Conservation (phyloP, 805 yeast species). For the Wickerhamiella cacticola region DNA sequence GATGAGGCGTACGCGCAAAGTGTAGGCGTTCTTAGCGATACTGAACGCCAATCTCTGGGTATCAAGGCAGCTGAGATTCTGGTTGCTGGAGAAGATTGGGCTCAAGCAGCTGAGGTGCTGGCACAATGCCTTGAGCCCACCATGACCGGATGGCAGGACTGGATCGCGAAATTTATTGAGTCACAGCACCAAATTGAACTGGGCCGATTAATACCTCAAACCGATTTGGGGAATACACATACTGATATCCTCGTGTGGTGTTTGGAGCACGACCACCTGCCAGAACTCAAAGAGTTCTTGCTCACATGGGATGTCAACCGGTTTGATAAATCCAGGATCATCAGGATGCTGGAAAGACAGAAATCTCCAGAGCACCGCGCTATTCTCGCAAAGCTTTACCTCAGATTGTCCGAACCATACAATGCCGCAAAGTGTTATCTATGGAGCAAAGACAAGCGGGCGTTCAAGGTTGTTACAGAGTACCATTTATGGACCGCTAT, state of each 20-base stretch:
- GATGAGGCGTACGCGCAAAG: conserved; percentile 49
- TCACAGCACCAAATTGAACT: conserved; percentile 37
- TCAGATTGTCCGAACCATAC: conserved; percentile 44
- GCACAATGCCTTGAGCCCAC: conserved; percentile 29
- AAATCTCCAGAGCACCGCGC: conserved; percentile 20
- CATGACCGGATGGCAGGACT: conserved; percentile 47
- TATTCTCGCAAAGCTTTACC: conserved; percentile 36
- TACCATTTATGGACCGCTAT: conserved; percentile 51
- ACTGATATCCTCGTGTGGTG: conserved; percentile 39
- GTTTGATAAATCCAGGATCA: conserved; percentile 38
- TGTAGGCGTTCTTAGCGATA: neutral
- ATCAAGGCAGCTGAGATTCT: conserved; percentile 36
- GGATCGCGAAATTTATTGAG: conserved; percentile 44
- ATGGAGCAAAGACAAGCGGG: conserved; percentile 39
- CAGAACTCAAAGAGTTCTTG: conserved; percentile 35
- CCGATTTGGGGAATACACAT: conserved; percentile 27
- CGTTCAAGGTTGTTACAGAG: conserved; percentile 45
- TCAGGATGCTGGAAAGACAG: conserved; percentile 37
- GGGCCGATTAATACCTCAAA: conserved; percentile 47
- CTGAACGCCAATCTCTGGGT: conserved; percentile 36
- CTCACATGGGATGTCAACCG: conserved; percentile 46
- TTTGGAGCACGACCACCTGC: conserved; percentile 30
- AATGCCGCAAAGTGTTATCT: conserved; percentile 57
- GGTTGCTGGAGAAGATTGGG: conserved; percentile 39
- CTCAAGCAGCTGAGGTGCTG: conserved; percentile 42